Conservation (phyloP, 129 eudicot genomes). For the Cynara cardunculus region DNA sequence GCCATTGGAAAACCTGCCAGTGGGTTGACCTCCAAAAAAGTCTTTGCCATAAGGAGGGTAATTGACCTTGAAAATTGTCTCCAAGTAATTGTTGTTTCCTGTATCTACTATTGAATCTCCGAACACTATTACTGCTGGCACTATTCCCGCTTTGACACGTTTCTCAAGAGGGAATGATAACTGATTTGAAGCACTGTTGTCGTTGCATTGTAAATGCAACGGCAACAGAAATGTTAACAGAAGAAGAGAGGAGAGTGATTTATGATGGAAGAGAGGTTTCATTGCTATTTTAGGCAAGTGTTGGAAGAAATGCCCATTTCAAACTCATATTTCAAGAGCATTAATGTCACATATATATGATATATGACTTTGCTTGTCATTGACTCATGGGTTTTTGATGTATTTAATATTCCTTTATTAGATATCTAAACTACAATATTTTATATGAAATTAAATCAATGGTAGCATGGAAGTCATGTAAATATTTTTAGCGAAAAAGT, state of each 20-base stretch:
- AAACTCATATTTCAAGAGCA: slow-evolving; percentile 22
- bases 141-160: neutral
- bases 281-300: slow-evolving; percentile 24
- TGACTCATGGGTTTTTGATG: slow-evolving; percentile 8
- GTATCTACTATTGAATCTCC: slow-evolving; percentile 88
- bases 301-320: slow-evolving; percentile 9
- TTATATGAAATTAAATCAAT: neutral
- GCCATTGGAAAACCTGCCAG: slow-evolving; percentile 85
- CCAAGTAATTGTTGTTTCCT: slow-evolving; percentile 61
- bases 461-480: neutral
- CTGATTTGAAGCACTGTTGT: slow-evolving; percentile 10
- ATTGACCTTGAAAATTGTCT: slow-evolving; percentile 63
- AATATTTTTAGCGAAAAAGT: neutral
- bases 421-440: neutral
- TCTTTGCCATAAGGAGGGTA: slow-evolving; percentile 85
- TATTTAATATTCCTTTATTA: neutral
- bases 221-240: neutral
- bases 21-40: slow-evolving; percentile 67
- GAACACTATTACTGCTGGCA: slow-evolving; percentile 66
- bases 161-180: neutral
- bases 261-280: slow-evolving; percentile 6
- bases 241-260: slow-evolving; percentile 3
- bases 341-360: slow-evolving; percentile 16
- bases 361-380: slow-evolving; percentile 23
- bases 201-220: neutral